phyloP scores from a whole-genome alignment of 495 filamentous ascomycete species.

The Trichoderma gamsii region DNA sequence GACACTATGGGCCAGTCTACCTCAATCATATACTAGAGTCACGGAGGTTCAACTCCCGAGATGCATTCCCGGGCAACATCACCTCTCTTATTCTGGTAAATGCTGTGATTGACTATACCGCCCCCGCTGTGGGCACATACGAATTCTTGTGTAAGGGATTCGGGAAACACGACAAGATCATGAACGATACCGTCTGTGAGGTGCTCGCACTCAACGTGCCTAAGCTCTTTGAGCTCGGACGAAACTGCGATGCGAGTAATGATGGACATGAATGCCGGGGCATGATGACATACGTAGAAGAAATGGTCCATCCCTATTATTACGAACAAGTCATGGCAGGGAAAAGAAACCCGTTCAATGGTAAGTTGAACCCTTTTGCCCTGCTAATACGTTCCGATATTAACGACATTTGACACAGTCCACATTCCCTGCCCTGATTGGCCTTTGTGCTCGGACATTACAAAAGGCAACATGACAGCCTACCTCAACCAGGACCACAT shows the following conservation, averaged over 20 bases:
- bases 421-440: constrained; percentile 5
- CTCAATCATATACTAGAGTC: constrained; percentile 41
- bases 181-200: constrained; percentile 5
- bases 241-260: neutral
- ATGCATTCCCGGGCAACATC: constrained; percentile 14
- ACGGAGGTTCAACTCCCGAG: neutral
- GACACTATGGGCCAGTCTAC: constrained; percentile 50
- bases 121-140: constrained; percentile 6
- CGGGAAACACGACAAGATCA: neutral
- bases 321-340: neutral
- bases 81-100: neutral
- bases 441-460: constrained; percentile 1
- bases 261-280: constrained; percentile 3
- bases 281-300: neutral
- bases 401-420: neutral
- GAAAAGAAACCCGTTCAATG: constrained; percentile 12
- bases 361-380: neutral
- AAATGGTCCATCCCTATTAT: neutral
- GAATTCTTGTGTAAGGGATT: constrained; percentile 3
- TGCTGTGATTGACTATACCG: constrained; percentile 3
- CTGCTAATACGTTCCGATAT: neutral
- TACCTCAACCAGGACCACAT: constrained; percentile 16
- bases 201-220: neutral
- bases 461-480: constrained; percentile 4
- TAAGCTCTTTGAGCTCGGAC: neutral